Evolutionary conservation across 176 grass and related monocot species (phyloP), one percentile per base, ranked within the genome.

Genomic region (Triticum turgidum): DNA sequence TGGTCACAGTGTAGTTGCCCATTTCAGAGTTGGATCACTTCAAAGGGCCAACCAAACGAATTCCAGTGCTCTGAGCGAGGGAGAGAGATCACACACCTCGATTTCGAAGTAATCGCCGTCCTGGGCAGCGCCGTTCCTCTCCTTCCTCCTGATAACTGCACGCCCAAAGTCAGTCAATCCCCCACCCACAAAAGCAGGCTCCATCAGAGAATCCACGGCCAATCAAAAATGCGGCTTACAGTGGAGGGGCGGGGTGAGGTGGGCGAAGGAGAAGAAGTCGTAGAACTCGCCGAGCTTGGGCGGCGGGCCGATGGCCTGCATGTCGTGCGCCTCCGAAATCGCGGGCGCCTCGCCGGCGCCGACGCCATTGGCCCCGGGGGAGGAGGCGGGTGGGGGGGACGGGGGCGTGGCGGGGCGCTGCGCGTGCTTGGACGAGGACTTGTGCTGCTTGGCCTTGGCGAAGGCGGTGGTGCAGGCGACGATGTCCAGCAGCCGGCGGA

Each of bases 261-360:
- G 87, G 11, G 92, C 82, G 90, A 99, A 94, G 76, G 97, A 99
- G 94, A 99, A 93, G 94, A 99, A 99, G 64, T 99, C 94, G 79
- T 99, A 99, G 89, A 99, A 99, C 39, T 99, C 92, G 24, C 92
- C 87, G 14, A 99, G 89, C 90, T 89, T 99, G 11, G 97, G 89
- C 69, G 92, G 87, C 41, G 90, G 90, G 5, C 86, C 86, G 79
- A 99, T 99, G 69, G 97, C 94, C 30, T 87, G 87, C 97, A 99
- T 99, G 89, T 99, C 97, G 80, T 96, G 92, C 87, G 87, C 87
- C 82, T 91, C 92, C 59, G 97, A 99, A 52, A 99, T 99, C 47
- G 90, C 51, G 12, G 94, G 97, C n/a, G 78, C 59, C 15, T 49
- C 68, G 32, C 64, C 68, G 21, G 20, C 35, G 63, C 52, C 42